Base-by-base conservation (phyloP, 116 monocot species). In the Dioscorea cayenensis region DNA sequence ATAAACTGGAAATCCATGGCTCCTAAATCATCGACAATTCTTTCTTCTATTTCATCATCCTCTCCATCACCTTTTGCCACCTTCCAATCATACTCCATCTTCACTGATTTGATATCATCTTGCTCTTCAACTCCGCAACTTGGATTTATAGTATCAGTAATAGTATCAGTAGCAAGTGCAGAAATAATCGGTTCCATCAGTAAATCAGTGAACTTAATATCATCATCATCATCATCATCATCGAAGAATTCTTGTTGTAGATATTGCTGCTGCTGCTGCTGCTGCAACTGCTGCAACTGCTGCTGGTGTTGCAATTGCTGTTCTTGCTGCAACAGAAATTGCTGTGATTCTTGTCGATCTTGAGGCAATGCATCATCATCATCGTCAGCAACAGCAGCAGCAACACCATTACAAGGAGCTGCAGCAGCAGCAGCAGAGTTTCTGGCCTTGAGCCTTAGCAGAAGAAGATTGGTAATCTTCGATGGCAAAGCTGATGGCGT, bases 391-490 rank as follows among this genome's bases (percentile, higher is more conserved):
- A 68, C 18, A 63, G 21, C 13, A 12, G 27, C 65, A 65, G 36
- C 35, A 35, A 68, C 60, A 18, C 14, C 14, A 29, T 66, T 66
- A 18, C 32, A 13, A 32, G 65, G 28, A n/a, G 27, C 14, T 7
- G 21, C 13, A 12, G 27, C 65, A 65, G 37, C 35, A 35, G 72
- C 60, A 18, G 73, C 18, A 52, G 65, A 23, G 43, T 79, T 76
- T 35, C 79, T 68, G 16, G 79, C 77, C 36, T 77, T 80, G 49
- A 84, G 84, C 25, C 77, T 35, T 22, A 60, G 63, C 27, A 80
- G 77, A 43, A 89, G 80, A 63, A 85, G 82, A 63, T 73, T 80
- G 4, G 77, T 70, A 48, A 89, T 76, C 73, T 79, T 79, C 0
- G 89, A 73, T 48, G 85, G 76, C 14, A 55, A n/a, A 55, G 55